Conservation (phyloP, 345 rosid species). For the Balakata baccata region DNA sequence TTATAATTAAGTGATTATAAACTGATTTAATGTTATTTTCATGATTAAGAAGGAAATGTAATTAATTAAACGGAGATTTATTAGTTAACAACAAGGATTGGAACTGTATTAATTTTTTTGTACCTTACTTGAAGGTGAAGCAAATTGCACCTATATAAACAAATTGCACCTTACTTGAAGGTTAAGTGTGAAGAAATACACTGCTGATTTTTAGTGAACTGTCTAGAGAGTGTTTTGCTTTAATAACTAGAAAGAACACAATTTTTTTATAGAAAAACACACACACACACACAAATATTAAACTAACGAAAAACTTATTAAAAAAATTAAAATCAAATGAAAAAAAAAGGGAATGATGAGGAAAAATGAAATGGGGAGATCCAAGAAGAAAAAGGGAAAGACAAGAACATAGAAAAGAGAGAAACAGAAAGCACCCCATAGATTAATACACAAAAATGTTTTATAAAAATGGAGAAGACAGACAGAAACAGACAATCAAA, state of each 20-base stretch:
- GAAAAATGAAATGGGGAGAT: slow-evolving; percentile 29
- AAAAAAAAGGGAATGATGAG: slow-evolving; percentile 30
- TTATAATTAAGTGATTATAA: not conserved
- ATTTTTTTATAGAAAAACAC: too few relatives aligned
- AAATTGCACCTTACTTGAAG: not conserved
- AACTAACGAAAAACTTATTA: not conserved
- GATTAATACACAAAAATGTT: not conserved
- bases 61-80: not conserved
- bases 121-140: too few relatives aligned
- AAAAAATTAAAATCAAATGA: slow-evolving; percentile 5
- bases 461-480: not conserved
- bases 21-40: not conserved
- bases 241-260: not conserved
- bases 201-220: slow-evolving; percentile 23
- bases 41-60: not conserved
- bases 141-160: too few relatives aligned
- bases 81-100: not conserved
- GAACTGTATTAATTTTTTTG: too few relatives aligned
- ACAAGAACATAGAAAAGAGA: slow-evolving; percentile 28
- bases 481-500: not conserved
- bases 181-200: not conserved
- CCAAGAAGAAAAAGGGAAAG: slow-evolving; percentile 32
- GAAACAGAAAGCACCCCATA: not conserved
- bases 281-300: too few relatives aligned
- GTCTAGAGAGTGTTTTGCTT: slow-evolving; percentile 16